Evolutionary conservation across 257 asterid species (phyloP), one percentile per base, ranked within the genome.

Genomic region (Petrea volubilis): DNA sequence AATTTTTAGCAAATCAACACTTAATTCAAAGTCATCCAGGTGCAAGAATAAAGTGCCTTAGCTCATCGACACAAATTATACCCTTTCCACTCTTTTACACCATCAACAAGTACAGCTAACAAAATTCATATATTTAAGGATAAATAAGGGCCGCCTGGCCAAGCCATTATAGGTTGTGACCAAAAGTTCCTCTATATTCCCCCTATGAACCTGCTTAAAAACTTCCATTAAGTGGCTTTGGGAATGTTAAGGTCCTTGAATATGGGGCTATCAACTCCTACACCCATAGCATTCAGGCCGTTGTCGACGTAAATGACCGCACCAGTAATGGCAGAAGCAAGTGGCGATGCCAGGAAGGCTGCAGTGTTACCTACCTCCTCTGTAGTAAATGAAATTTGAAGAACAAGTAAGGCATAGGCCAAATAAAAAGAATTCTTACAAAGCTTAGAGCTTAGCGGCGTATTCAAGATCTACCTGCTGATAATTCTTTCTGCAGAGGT

Each of bases 261-360:
- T 52, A 74, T 58, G 47, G 91, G 96, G 66, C 97, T 91, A 73
- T 89, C 97, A 7, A 89, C 87, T 58, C 93, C 96, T 5, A 89
- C 90, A 0, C 97, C 96, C 97, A 92, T 92, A 25, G 97, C 96
- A 23, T 89, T 92, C 64, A 92, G 87, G 57, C 97, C 97, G 4
- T 92, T 92, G 80, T 92, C 97, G 8, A 89, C 97, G 14, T 92
- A 89, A 60, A 92, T 73, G 27, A 92, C 95, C 9, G 89, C 87
- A 27, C 96, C 97, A 0, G 97, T 92, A 43, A 91, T 87, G 43
- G 97, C 97, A 51, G 97, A 92, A 49, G 97, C 93, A 59, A 92
- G 71, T 0, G 96, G 96, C 0, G 97, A 92, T 68, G 87, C 95
- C 43, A 92, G 79, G 81, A 92, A 92, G 12, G 97, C 96, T 1